Percentiles rank a stretch among this genome's conserved stretches.
Evolutionary conservation across 345 rosid species (phyloP).

Genomic region (Physaria fendleri): DNA sequence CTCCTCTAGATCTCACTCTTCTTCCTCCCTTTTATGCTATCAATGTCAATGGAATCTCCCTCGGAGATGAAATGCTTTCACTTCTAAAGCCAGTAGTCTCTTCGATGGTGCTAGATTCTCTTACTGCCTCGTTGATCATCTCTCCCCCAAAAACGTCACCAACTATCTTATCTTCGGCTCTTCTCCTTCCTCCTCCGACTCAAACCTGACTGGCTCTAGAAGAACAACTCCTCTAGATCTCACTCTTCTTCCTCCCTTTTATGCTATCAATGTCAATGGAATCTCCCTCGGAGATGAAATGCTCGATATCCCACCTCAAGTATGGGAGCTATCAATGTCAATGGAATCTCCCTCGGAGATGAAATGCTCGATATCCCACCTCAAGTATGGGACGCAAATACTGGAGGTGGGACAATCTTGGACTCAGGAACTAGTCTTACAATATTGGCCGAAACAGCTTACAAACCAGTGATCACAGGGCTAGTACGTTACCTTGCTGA

Average conservation of each 20-base stretch:
- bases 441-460: conserved; percentile 35
- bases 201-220: background rate
- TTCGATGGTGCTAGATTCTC: conserved; percentile 48
- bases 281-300: conserved; percentile 37
- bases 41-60: conserved; percentile 38
- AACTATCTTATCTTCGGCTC: conserved; percentile 50
- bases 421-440: conserved; percentile 59
- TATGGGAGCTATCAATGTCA: no score
- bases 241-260: conserved; percentile 33
- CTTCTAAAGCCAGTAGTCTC: conserved; percentile 26
- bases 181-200: background rate
- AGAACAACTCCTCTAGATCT: conserved; percentile 43
- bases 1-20: conserved; percentile 38
- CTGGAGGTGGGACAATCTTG: conserved; percentile 43
- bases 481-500: conserved; percentile 23
- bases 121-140: conserved; percentile 58
- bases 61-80: no score
- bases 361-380: conserved; percentile 38
- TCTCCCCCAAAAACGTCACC: conserved; percentile 39
- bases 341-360: conserved; percentile 39
- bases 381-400: conserved; percentile 35
- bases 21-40: conserved; percentile 45
- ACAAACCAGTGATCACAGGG: conserved; percentile 34
- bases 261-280: conserved; percentile 41
- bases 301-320: conserved; percentile 38